Percentiles rank a stretch among this genome's conserved stretches.
These are phyloP conservation scores for Blastosporella zonata DNA, from an alignment of 1,284 basidiomycete species.

Conservation along the genomic window DNA sequence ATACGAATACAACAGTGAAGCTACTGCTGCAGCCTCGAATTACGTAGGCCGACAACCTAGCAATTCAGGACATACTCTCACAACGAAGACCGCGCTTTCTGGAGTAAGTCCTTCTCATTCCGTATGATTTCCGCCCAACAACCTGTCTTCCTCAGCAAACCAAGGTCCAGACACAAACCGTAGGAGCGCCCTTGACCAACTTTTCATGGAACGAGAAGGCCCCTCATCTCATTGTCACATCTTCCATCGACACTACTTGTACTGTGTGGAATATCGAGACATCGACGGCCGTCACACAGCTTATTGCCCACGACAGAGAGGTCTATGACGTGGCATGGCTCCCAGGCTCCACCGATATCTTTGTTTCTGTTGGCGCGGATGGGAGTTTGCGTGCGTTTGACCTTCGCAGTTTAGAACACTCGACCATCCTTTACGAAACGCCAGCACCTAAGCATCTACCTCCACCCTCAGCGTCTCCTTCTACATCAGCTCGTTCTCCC, in stretches of 20 bases:
- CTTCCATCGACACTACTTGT: constrained; percentile 94
- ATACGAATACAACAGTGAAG: constrained; percentile 79
- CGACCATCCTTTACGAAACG: constrained; percentile 97
- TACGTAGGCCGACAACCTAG: constrained; percentile 71
- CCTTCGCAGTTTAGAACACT: constrained; percentile 93
- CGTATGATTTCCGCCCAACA: constrained; percentile 1
- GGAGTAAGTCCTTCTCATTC: constrained; percentile 54
- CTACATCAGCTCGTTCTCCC: constrained; percentile 60
- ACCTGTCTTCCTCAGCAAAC: constrained; percentile 58
- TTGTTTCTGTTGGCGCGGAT: constrained; percentile 97
- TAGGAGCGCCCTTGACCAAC: constrained; percentile 87
- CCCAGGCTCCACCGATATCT: constrained; percentile 97
- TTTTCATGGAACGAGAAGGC: constrained; percentile 95
- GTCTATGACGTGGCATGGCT: constrained; percentile 98
- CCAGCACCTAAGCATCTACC: constrained; percentile 71
- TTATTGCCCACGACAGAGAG: constrained; percentile 97
- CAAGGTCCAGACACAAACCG: constrained; percentile 80
- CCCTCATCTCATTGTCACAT: constrained; percentile 88
- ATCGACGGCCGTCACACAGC: constrained; percentile 92
- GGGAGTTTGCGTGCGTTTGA: constrained; percentile 97
- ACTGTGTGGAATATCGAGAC: constrained; percentile 98
- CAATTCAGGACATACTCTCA: constrained; percentile 54
- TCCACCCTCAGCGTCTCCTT: constrained; percentile 53
- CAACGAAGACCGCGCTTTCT: constrained; percentile 69
- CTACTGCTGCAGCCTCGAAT: constrained; percentile 49